Conservation (phyloP, 176 grass and related monocot species). For the Ananas comosus region DNA sequence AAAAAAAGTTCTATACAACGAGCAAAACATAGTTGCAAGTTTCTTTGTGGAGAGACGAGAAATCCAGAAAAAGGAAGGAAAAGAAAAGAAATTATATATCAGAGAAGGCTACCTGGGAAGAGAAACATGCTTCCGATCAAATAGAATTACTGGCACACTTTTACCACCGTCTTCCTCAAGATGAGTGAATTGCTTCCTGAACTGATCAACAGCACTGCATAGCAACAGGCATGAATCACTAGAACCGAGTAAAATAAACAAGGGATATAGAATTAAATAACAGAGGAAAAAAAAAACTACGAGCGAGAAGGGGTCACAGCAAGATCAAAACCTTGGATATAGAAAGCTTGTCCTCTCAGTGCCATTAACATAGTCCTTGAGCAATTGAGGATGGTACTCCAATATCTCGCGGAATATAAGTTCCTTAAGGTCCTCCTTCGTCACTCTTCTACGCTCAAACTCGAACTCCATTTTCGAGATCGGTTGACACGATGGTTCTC, state of each 20-base stretch:
- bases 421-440: slow-evolving; percentile 89
- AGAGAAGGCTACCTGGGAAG: slow-evolving; percentile 72
- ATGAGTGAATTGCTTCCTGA: slow-evolving; percentile 83
- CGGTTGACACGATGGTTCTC: slow-evolving; percentile 90
- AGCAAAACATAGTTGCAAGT: too few relatives aligned
- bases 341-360: slow-evolving; percentile 91
- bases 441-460: slow-evolving; percentile 88
- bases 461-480: slow-evolving; percentile 99
- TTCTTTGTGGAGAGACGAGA: too few relatives aligned
- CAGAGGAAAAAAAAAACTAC: not conserved
- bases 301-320: too few relatives aligned
- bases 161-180: slow-evolving; percentile 85
- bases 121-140: slow-evolving; percentile 84
- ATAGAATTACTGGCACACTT: slow-evolving; percentile 44
- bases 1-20: too few relatives aligned
- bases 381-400: slow-evolving; percentile 94
- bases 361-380: slow-evolving; percentile 90
- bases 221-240: not conserved
- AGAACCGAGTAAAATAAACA: not conserved
- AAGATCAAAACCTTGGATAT: slow-evolving; percentile 61
- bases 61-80: not conserved
- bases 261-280: too few relatives aligned
- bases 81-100: not conserved
- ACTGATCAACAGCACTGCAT: slow-evolving; percentile 92
- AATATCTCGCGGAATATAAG: slow-evolving; percentile 92